Base-by-base conservation (phyloP, 2,329 filamentous ascomycete species). In the Clonostachys rhizophaga region DNA sequence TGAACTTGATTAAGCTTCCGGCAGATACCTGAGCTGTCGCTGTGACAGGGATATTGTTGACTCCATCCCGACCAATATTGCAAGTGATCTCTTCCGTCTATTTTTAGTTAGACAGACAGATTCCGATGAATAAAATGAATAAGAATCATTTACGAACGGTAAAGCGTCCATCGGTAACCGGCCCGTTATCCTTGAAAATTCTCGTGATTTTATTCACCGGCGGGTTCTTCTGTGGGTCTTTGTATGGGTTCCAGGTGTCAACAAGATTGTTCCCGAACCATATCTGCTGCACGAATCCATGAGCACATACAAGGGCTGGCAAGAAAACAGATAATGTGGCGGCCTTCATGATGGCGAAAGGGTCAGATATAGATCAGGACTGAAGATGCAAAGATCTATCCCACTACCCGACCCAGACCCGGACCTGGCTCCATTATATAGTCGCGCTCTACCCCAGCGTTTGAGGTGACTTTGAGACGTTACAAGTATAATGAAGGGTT, bases 1-100 rank as follows among this genome's bases (percentile, higher is more conserved):
- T 55, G 53, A 71, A 57, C 43, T 54, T 62, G 49, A 72, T 57
- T 42, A 56, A 58, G 54, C 59, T 58, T 35, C 68, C 69, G 37
- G 68, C 67, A 5, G 57, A 48, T 39, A 70, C 63, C n/a, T 42
- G 52, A 55, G 40, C 53, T 44, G 40, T 52, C 46, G 45, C 50
- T 49, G 55, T 54, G 42, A 63, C 66, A 44, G 62, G 58, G 51
- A 60, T 55, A 44, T 59, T 55, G n/a, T 30, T 52, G 10, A 34
- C 24, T n/a, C 37, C 44, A 40, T 46, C 47, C 20, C 44, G 45
- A 4, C 47, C 53, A 18, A 52, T 52, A 45, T 55, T 58, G 46
- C 55, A 58, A 40, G 55, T 58, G 33, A 57, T 56, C n/a, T 54
- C 55, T 42, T 58, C 55, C 36, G 55, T 57, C 55, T 58, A 44